Evolutionary conservation across 305 asterid genomes (phyloP).

Genomic region (Fraxinus sp.): DNA sequence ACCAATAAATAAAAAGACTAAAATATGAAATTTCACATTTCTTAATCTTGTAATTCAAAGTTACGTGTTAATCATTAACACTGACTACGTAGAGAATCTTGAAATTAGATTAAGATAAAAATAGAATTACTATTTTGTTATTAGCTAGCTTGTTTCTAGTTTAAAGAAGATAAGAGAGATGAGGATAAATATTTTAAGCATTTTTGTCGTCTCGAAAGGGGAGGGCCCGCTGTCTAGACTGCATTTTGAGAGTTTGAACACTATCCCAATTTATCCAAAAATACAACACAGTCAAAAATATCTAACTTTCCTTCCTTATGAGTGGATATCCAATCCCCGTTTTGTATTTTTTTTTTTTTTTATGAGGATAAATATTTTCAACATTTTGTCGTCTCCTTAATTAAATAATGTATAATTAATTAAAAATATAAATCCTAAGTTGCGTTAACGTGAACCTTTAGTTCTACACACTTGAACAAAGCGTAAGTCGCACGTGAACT

Average conservation of each 20-base stretch:
- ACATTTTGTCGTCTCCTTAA: not conserved
- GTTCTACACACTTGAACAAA: too few species aligned
- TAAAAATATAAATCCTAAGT: too few species aligned
- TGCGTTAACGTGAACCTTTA: too few species aligned
- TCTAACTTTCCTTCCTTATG: too few species aligned
- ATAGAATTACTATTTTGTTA: not conserved
- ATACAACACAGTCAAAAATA: too few species aligned
- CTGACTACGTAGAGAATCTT: constrained; percentile 6
- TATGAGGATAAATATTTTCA: too few species aligned
- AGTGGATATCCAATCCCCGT: too few species aligned
- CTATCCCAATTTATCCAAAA: too few species aligned
- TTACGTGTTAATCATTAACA: constrained; percentile 21
- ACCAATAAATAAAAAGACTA: not conserved
- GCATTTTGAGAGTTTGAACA: too few species aligned
- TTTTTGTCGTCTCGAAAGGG: constrained; percentile 19
- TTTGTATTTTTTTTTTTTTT: too few species aligned
- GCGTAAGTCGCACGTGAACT: too few species aligned
- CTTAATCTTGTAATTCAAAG: not conserved
- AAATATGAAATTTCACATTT: not conserved
- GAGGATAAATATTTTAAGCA: constrained; percentile 24
- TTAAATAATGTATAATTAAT: constrained; percentile 7
- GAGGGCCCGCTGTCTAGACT: too few species aligned
- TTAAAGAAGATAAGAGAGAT: constrained; percentile 28
- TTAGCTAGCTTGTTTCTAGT: not conserved
- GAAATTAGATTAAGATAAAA: not conserved